Evolutionary conservation across 2,329 filamentous ascomycete species (phyloP), one percentile per base, ranked within the genome.

Genomic region (Botryosphaeria agaves): DNA sequence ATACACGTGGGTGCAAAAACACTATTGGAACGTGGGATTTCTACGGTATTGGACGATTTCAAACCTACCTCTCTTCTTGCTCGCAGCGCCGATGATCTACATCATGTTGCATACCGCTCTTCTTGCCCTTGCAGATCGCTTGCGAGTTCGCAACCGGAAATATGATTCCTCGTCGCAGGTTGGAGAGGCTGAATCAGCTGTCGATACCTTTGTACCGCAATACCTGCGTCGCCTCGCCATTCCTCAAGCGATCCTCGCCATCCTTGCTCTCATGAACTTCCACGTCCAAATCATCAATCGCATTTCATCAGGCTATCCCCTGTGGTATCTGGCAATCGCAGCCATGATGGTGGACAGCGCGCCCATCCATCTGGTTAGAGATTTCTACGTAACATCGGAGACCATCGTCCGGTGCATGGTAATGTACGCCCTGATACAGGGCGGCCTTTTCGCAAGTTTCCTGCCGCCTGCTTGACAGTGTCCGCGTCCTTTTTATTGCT

Each of bases 281-380:
- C 89, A 98, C 48, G 78, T 94, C 16, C 89, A 98, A 53, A 91
- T 98, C 41, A 77, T 95, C 44, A 92, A 78, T 26, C 72, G 89
- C 15, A 66, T 98, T 11, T 77, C 82, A 2, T 93, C 85, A 0
- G 87, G 76, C 0, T 93, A 87, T 51, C 80, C 84, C 1, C 55
- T 89, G 12, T 94, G 84, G 83, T 89, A 93, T 48, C 76, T 79
- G 63, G 82, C 77, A 62, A 49, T 92, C 23, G 80, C 79, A 1
- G 56, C 54, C 3, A 52, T 49, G 18, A 37, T 55, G 3, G 29
- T 44, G 18, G 37, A 27, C 4, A 9, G n/a, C 16, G 28, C 30
- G 39, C 45, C 45, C 4, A 42, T 25, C 5, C 27, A 28, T 14
- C 7, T 19, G 18, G 14, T 26, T 18, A 14, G 29, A 18, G 17